phyloP scores from a whole-genome alignment of 2,329 filamentous ascomycete genomes.

The Colletotrichum sp. region DNA sequence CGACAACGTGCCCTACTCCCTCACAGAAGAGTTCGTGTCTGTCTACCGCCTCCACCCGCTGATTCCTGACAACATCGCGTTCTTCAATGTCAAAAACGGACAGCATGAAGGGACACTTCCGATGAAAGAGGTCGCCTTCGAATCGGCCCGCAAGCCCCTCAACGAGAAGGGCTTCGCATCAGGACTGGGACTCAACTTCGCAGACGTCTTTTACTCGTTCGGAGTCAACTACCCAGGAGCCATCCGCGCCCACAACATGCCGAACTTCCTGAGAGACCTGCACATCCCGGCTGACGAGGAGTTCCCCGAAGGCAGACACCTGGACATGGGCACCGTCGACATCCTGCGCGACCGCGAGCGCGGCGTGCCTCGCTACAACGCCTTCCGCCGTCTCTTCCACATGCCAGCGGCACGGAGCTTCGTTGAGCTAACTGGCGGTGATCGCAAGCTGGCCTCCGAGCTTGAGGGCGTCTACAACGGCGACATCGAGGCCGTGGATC shows the following conservation, averaged over 20 bases:
- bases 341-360: constrained; percentile 52
- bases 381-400: constrained; percentile 46
- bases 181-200: constrained; percentile 38
- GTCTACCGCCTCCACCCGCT: neutral
- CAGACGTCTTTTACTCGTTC: constrained; percentile 48
- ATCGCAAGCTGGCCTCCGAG: constrained; percentile 18
- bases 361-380: constrained; percentile 49
- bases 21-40: neutral
- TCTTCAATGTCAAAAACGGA: neutral
- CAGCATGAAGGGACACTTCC: neutral
- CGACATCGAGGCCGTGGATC: constrained; percentile 46
- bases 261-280: constrained; percentile 42
- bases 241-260: constrained; percentile 38
- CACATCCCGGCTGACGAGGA: constrained; percentile 23
- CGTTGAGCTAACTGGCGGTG: neutral
- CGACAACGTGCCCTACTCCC: neutral
- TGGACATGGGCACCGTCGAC: constrained; percentile 50
- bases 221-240: constrained; percentile 53
- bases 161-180: constrained; percentile 27
- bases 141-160: neutral
- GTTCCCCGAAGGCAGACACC: constrained; percentile 41
- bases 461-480: constrained; percentile 41
- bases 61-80: neutral
- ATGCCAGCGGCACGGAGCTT: neutral
- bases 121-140: neutral